A percentile compares a stretch with the other conserved stretches of the same genome.
phyloP scores from a whole-genome alignment of 2,329 filamentous ascomycete species.

The Sordariomycetes sp. region DNA sequence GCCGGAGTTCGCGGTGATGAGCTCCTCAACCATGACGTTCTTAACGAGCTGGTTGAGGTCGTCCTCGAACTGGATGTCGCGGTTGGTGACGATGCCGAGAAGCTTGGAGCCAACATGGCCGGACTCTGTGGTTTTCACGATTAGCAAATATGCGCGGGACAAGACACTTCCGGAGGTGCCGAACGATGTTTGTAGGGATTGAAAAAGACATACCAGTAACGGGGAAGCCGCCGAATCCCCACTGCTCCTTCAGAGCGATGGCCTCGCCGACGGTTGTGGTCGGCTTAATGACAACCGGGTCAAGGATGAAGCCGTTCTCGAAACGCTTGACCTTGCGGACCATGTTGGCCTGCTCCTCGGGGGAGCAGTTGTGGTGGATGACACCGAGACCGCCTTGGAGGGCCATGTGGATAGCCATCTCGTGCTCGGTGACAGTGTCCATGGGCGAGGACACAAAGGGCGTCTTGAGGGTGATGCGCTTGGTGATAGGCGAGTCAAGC shows the following conservation, averaged over 20 bases:
- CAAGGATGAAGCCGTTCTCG: conserved; percentile 97
- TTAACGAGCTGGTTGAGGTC: conserved; percentile 63
- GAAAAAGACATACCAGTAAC: conserved; percentile 73
- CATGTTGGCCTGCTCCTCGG: conserved; percentile 96
- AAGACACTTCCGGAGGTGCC: not conserved
- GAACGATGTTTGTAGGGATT: not conserved
- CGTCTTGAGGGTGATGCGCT: conserved; percentile 91
- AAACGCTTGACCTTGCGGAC: conserved; percentile 98
- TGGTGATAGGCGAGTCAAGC: conserved; percentile 87
- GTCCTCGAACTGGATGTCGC: conserved; percentile 94
- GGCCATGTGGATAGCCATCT: conserved; percentile 98
- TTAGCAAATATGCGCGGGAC: not conserved
- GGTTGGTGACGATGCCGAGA: conserved; percentile 92
- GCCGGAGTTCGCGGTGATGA: conserved; percentile 77
- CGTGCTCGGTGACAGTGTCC: conserved; percentile 98
- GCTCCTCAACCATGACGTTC: conserved; percentile 89
- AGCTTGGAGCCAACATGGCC: conserved; percentile 93
- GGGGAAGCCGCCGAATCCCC: conserved; percentile 97
- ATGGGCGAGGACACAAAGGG: conserved; percentile 97
- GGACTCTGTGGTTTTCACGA: conserved; percentile 43
- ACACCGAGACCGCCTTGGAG: conserved; percentile 83
- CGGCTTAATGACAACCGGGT: conserved; percentile 84
- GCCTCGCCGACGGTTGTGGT: conserved; percentile 85
- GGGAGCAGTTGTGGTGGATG: conserved; percentile 99
- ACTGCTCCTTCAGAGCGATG: conserved; percentile 88